Base-by-base conservation (phyloP, 768 basidiomycete species). In the Mycena polygramma region DNA sequence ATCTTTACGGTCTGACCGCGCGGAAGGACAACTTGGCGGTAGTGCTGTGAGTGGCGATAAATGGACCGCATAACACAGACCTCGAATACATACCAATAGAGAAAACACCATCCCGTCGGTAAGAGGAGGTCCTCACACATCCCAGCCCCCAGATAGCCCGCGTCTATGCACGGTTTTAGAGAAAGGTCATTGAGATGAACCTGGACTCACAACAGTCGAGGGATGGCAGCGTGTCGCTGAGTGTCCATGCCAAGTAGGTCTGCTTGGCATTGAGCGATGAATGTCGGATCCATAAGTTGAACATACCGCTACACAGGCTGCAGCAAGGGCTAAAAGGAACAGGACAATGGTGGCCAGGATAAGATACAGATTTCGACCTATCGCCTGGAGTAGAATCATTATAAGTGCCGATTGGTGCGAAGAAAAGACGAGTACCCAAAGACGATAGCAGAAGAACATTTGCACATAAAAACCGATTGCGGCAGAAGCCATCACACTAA, bases 401-500 rank as follows among this genome's bases (percentile, higher is more conserved):
- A 30, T 30, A 30, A 6, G 2, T 30, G 30, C 30, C 6, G 30
- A 30, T 30, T 30, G 30, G 30, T 2, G 30, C 30, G 17, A 30
- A 6, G 53, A 14, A 55, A 55, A 55, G 19, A 10, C 35, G 37
- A 19, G n/a, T 19, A 37, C 53, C 53, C 53, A 55, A 55, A 36
- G 53, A 55, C 53, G 53, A 14, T 22, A 36, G 36, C 20, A 37
- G 37, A 55, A 58, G 10, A 58, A 58, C 41, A 45, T 41, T 39
- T 58, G 57, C 15, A 58, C 57, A 20, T 58, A 58, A 24, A 58
- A 58, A 7, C 22, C 39, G 15, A 26, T 19, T 4, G 14, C 15
- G 10, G 57, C 57, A n/a, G 7, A 36, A 6, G 19, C 2, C 13
- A 58, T 26, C 24, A 45, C 2, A 24, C 7, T 58, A 13, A 7